Evolutionary conservation across 2,329 filamentous ascomycete genomes (phyloP), one percentile per base, ranked within the genome.

Genomic region (Colletotrichum liaoningense): DNA sequence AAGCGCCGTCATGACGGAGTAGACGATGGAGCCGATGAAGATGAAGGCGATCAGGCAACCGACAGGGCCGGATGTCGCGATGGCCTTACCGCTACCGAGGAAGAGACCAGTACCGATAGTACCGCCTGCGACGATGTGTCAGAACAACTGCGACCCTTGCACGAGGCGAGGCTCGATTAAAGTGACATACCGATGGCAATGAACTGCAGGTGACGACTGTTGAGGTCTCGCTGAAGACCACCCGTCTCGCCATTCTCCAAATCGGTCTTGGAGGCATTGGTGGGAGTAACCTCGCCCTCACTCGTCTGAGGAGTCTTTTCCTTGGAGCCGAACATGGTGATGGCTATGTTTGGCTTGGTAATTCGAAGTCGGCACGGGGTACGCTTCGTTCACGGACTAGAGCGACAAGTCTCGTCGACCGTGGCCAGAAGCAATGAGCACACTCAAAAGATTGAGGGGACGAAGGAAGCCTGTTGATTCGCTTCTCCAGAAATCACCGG

Each of bases 101-200:
- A 94, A 94, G 56, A 94, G 86, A 75, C 93, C 93, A 2, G 93
- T 94, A 67, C 93, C 93, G 77, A 94, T 91, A 16, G 92, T 93
- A 66, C 90, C 91, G 38, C 72, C 64, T 74, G 55, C 0, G n/a
- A n/a, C 12, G 42, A 26, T 19, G 35, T 54, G 62, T 73, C 60
- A 75, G 63, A 30, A 19, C 14, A 59, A 55, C 26, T 11, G 35
- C 5, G n/a, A 28, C 28, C 28, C 24, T 55, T 12, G 42, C 1
- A 5, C 26, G 6, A 46, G 9, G 58, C 16, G 28, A 38, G 46
- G 24, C 42, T 5, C 38, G 24, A 46, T n/a, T 35, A 30, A 49
- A 49, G 60, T 63, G 33, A 74, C 71, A 42, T 75, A 75, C 86
- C 86, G 28, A 88, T 86, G 74, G 86, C 86, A 69, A 88, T 86